Evolutionary conservation across 805 yeast species (phyloP).

Genomic region (Metschnikowia chrysomelidarum): DNA sequence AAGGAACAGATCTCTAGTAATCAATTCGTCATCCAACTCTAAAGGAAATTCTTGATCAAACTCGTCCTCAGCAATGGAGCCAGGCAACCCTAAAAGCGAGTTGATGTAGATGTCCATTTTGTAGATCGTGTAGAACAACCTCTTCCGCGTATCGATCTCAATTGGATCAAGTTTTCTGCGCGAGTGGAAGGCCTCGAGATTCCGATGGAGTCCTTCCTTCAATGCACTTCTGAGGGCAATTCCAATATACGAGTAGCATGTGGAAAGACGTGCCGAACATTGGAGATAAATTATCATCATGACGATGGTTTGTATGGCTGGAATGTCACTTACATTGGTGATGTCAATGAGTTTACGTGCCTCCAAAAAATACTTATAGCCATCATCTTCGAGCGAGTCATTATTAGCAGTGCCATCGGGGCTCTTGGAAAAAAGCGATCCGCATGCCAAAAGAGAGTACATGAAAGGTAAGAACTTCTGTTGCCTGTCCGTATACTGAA

Average conservation of each 20-base stretch:
- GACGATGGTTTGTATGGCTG: conserved; percentile 80
- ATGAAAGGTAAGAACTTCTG: conserved; percentile 74
- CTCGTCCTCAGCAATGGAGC: conserved; percentile 71
- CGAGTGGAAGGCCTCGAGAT: conserved; percentile 48
- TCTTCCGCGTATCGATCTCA: conserved; percentile 77
- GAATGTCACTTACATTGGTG: conserved; percentile 78
- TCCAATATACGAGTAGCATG: conserved; percentile 88
- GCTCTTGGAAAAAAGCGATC: conserved; percentile 65
- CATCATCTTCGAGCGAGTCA: conserved; percentile 64
- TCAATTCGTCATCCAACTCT: conserved; percentile 84
- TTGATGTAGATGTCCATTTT: conserved; percentile 90
- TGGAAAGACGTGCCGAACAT: conserved; percentile 81
- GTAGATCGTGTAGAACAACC: conserved; percentile 85
- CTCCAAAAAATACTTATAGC: conserved; percentile 74
- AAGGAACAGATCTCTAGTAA: conserved; percentile 61
- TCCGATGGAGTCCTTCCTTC: conserved; percentile 80
- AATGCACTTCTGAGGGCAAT: conserved; percentile 80
- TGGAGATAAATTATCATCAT: conserved; percentile 84
- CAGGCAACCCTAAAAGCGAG: conserved; percentile 82
- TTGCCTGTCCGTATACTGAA: conserved; percentile 67
- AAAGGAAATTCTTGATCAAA: conserved; percentile 84
- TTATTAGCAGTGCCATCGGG: conserved; percentile 22
- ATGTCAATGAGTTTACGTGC: conserved; percentile 79
- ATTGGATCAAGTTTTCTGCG: conserved; percentile 65
- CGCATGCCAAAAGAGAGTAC: conserved; percentile 86